Base-by-base conservation (phyloP, 75 land plant species). In the Picea glauca region DNA sequence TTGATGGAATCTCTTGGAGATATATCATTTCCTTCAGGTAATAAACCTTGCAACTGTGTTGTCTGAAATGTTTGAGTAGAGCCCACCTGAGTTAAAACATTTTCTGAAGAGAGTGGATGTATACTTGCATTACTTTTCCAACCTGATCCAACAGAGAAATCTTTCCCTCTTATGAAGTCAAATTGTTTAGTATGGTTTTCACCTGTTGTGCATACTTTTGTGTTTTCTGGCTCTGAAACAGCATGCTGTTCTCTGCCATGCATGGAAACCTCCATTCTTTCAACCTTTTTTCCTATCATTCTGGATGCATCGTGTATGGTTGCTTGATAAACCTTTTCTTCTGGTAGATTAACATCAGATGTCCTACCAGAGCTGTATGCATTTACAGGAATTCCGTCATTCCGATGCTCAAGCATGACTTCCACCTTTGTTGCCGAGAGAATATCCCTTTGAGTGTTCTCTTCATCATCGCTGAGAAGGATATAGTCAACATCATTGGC, bases 391-490 rank as follows among this genome's bases (percentile, higher is more conserved):
- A 40, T 70, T 70, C 74, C 54, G 43, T 20, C 21, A 43, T n/a
- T 11, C 20, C 8, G 13, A 70, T 43, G 56, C 23, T 70, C n/a
- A 18, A 20, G 46, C 56, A 0, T 43, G 74, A 70, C 74, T 38
- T 70, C 50, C 20, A 3, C 54, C 54, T 46, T 70, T n/a, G n/a
- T 70, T 43, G 40, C 74, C 4, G 35, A 32, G 74, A 2, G 26
- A 43, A 43, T 2, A 43, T 43, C 33, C n/a, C 43, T 70, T 40
- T 70, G 26, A 40, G 74, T 70, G 23, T 43, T 82, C 20, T 72
- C 86, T 15, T 83, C 88, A 86, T 84, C 85, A 75, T 89, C 90
- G 74, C 82, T 81, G 61, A 83, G 83, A 68, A 66, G 63, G 40
- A 85, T 83, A 60, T 78, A 62, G 76, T 78, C 72, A n/a, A 70